phyloP scores from a whole-genome alignment of 345 rosid genomes.

The Trapa bicornis region DNA sequence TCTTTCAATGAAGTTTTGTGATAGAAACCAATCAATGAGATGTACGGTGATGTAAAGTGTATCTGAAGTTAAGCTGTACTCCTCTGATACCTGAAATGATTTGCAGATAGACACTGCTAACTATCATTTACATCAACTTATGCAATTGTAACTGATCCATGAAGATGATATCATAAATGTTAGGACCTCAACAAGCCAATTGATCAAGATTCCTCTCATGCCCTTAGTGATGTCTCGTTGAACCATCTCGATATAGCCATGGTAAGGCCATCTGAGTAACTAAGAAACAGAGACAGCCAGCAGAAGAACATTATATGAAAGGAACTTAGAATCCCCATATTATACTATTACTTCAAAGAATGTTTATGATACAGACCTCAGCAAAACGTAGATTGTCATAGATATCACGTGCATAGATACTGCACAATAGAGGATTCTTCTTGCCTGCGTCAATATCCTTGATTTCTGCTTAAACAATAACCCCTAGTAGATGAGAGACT shows the following conservation, averaged over 20 bases:
- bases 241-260: slow-evolving; percentile 52
- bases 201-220: slow-evolving; percentile 83
- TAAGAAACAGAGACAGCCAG: slow-evolving; percentile 19
- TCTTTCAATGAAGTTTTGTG: slow-evolving; percentile 55
- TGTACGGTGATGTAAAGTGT: slow-evolving; percentile 75
- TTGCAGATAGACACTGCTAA: background rate
- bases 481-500: background rate
- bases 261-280: slow-evolving; percentile 52
- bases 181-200: slow-evolving; percentile 99
- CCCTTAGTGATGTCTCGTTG: slow-evolving; percentile 69
- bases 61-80: slow-evolving; percentile 74
- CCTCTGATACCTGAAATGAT: slow-evolving; percentile 77
- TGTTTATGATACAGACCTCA: slow-evolving; percentile 42
- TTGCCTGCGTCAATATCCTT: slow-evolving; percentile 54
- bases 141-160: background rate
- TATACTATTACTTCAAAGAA: slow-evolving; percentile 1
- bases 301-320: background rate
- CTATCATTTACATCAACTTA: too few species aligned
- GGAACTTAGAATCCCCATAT: background rate
- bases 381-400: slow-evolving; percentile 56
- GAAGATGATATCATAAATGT: background rate
- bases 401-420: slow-evolving; percentile 66
- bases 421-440: slow-evolving; percentile 60
- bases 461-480: slow-evolving; percentile 16
- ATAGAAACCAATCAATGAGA: slow-evolving; percentile 70